These are phyloP conservation scores for Inga leiocalycina DNA, from an alignment of 306 rosid genomes.

Conservation along the genomic window DNA sequence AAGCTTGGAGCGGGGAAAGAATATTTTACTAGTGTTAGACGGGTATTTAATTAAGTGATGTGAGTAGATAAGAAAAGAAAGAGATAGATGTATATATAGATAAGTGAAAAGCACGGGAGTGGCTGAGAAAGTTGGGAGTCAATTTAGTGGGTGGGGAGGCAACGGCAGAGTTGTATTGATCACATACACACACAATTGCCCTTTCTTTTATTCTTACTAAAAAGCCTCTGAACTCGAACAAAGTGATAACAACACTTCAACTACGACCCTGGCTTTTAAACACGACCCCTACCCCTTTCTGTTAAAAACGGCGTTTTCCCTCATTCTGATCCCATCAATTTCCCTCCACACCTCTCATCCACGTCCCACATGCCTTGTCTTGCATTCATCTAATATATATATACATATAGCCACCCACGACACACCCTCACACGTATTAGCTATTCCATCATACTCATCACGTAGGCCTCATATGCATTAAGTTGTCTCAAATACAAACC, in stretches of 20 bases:
- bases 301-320: neutral
- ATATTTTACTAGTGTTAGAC: too few species aligned
- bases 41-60: neutral
- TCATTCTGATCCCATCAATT: neutral
- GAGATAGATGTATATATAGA: neutral
- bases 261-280: constrained; percentile 4
- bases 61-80: neutral
- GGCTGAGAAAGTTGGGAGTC: neutral
- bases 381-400: neutral
- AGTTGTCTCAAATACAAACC: neutral
- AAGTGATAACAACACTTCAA: neutral
- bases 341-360: neutral
- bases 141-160: neutral
- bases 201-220: neutral
- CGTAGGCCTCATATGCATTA: neutral
- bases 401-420: neutral
- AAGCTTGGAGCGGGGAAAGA: too few species aligned
- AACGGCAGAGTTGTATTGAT: neutral
- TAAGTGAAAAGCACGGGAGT: constrained; percentile 10
- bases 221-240: neutral
- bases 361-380: neutral
- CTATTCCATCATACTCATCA: neutral
- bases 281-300: neutral
- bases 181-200: neutral
- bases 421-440: too few species aligned